Conservation (phyloP, 225 moss, liverwort and hornwort species). For the Physcomitrium patens region DNA sequence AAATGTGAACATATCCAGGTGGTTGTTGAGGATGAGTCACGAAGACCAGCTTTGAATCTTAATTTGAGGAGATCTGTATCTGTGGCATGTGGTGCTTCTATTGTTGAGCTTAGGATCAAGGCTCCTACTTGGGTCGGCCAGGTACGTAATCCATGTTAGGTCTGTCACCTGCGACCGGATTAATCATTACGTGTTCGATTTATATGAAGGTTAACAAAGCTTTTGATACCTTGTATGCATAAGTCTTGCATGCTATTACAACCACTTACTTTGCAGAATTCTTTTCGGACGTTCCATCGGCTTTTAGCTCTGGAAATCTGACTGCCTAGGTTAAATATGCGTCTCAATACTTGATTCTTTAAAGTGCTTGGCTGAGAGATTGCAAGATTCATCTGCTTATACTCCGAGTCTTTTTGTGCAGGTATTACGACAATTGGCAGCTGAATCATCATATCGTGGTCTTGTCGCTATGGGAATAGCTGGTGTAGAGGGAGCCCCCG, state of each 20-base stretch:
- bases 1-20: conserved; percentile 75
- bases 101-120: conserved; percentile 82
- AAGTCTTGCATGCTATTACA: neutral
- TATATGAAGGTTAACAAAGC: neutral
- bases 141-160: conserved; percentile 43
- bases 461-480: conserved; percentile 93
- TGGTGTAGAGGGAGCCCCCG: conserved; percentile 88
- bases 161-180: conserved; percentile 1
- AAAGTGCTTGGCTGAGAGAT: neutral
- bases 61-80: conserved; percentile 83
- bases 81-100: conserved; percentile 85
- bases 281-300: neutral
- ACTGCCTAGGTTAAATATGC: neutral
- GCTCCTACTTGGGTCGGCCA: conserved; percentile 96
- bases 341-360: neutral
- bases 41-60: conserved; percentile 57
- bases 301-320: neutral
- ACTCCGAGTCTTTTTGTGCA: conserved; percentile 33
- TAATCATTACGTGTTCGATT: conserved; percentile 3
- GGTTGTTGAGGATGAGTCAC: conserved; percentile 59
- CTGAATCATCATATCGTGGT: conserved; percentile 80
- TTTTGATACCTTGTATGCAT: conserved; percentile 8
- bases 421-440: conserved; percentile 91
- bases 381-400: neutral
- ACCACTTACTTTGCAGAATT: neutral